Percentiles rank a stretch among this genome's conserved stretches.
Conservation (phyloP, 1,139 yeast genomes). For the Taphrina pruni region DNA sequence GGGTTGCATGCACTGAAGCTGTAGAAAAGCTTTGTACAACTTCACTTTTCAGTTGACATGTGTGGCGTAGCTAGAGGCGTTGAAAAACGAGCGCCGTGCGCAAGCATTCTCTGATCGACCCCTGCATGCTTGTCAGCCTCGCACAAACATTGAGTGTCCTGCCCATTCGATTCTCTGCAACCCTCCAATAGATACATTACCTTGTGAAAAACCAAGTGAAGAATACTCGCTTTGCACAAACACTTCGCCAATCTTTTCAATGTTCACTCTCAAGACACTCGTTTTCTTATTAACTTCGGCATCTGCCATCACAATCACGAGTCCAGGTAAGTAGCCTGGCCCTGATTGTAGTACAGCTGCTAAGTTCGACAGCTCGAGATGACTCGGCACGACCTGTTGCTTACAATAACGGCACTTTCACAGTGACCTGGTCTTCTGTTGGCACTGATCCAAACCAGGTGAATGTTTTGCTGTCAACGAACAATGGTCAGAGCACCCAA, state of each 20-base stretch:
- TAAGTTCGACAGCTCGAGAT: conserved; percentile 10
- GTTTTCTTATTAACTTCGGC: conserved; percentile 10
- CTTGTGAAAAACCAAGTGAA: too few relatives aligned
- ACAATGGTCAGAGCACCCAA: conserved; percentile 33
- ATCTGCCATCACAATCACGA: conserved; percentile 35
- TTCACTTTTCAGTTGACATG: not conserved
- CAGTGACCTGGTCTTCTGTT: conserved; percentile 36
- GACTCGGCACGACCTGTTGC: conserved; percentile 14
- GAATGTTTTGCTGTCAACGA: conserved; percentile 26
- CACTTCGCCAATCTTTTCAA: not conserved
- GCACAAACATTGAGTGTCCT: conserved; percentile 8
- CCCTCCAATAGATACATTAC: not conserved
- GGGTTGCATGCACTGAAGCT: not conserved
- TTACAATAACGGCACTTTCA: conserved; percentile 38
- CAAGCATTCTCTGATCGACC: conserved; percentile 10
- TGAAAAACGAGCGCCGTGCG: not conserved
- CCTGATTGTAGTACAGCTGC: not conserved
- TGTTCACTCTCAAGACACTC: conserved; percentile 24
- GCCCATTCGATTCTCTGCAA: not conserved
- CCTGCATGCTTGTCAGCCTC: conserved; percentile 8
- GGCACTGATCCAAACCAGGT: conserved; percentile 26
- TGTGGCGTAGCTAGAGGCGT: not conserved
- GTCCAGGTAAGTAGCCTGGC: conserved; percentile 14
- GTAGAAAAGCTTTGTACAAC: not conserved
- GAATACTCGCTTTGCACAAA: not conserved